These are phyloP conservation scores for Cladochytrium tenue DNA, from an alignment of 371 early-diverging fungal species.

Conservation along the genomic window DNA sequence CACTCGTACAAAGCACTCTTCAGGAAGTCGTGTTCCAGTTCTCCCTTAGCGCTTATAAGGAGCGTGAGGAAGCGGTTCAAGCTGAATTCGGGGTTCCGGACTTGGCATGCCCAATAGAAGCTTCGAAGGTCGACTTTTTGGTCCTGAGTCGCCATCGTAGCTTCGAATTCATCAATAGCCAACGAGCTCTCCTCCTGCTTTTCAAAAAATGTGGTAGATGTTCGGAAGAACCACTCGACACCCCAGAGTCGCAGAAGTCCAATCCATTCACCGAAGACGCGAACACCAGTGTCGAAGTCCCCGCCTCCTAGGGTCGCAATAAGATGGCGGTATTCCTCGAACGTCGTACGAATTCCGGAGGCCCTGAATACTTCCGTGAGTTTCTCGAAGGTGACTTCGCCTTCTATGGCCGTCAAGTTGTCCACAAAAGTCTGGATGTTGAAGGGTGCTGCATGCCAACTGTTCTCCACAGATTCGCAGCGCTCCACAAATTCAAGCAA, in stretches of 20 bases:
- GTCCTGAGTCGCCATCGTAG: not conserved
- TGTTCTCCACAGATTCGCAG: slow-evolving; percentile 19
- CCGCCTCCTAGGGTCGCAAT: slow-evolving; percentile 17
- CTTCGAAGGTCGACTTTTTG: slow-evolving; percentile 16
- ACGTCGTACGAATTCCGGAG: slow-evolving; percentile 17
- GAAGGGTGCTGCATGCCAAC: slow-evolving; percentile 18
- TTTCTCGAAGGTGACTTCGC: slow-evolving; percentile 10
- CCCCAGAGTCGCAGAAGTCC: slow-evolving; percentile 21
- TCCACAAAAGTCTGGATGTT: slow-evolving; percentile 21
- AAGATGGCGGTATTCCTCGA: slow-evolving; percentile 18
- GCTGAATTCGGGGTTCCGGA: slow-evolving; percentile 8
- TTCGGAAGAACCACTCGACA: slow-evolving; percentile 23
- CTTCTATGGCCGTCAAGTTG: slow-evolving; percentile 8
- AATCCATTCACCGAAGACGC: slow-evolving; percentile 15
- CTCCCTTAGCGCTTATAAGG: slow-evolving; percentile 2
- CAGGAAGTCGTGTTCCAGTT: not conserved
- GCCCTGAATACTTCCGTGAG: slow-evolving; percentile 9
- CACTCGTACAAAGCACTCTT: slow-evolving; percentile 2
- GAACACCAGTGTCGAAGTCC: slow-evolving; percentile 10
- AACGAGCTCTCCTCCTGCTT: slow-evolving; percentile 3
- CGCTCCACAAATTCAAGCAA: slow-evolving; percentile 16
- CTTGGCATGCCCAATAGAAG: slow-evolving; percentile 23
- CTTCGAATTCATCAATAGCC: slow-evolving; percentile 7
- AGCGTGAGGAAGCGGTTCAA: slow-evolving; percentile 4
- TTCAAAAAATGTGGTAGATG: slow-evolving; percentile 15